phyloP scores from a whole-genome alignment of 768 basidiomycete species.

The Boletus tomentosulus region DNA sequence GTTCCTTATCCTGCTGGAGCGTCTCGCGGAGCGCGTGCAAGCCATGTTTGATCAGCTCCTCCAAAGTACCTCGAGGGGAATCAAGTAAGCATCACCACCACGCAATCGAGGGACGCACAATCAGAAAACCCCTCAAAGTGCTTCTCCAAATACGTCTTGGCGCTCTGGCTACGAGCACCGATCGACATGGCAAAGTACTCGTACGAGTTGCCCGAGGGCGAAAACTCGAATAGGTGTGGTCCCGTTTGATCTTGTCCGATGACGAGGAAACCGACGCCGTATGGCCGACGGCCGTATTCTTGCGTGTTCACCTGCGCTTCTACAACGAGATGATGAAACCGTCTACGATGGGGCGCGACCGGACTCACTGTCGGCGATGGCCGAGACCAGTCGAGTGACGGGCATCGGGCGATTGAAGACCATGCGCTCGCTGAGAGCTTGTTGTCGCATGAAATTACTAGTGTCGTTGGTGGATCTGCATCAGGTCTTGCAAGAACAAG shows the following conservation, averaged over 20 bases:
- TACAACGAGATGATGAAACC: slow-evolving; percentile 29
- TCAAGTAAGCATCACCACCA: background rate
- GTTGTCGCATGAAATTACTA: slow-evolving; percentile 99
- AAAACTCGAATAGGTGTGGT: slow-evolving; percentile 97
- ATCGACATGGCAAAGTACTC: slow-evolving; percentile 99
- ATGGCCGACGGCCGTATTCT: slow-evolving; percentile 94
- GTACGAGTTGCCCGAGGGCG: slow-evolving; percentile 94
- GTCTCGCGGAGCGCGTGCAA: slow-evolving; percentile 94
- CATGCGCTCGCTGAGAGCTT: slow-evolving; percentile 95
- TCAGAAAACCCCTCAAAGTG: slow-evolving; percentile 85
- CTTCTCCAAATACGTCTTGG: slow-evolving; percentile 97
- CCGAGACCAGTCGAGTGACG: slow-evolving; percentile 86
- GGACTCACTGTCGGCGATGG: slow-evolving; percentile 90
- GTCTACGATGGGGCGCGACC: background rate
- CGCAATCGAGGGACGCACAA: slow-evolving; percentile 47
- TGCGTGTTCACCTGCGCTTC: slow-evolving; percentile 99
- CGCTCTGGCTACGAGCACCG: slow-evolving; percentile 95
- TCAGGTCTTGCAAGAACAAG: background rate
- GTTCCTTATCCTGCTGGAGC: slow-evolving; percentile 96
- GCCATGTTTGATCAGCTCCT: slow-evolving; percentile 89
- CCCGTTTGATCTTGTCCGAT: slow-evolving; percentile 95
- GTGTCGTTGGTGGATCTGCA: background rate
- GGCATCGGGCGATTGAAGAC: slow-evolving; percentile 92
- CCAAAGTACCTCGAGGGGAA: slow-evolving; percentile 58
- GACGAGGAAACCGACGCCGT: slow-evolving; percentile 98